phyloP scores from a whole-genome alignment of 2,329 filamentous ascomycete species.

The Zarea fungicola region DNA sequence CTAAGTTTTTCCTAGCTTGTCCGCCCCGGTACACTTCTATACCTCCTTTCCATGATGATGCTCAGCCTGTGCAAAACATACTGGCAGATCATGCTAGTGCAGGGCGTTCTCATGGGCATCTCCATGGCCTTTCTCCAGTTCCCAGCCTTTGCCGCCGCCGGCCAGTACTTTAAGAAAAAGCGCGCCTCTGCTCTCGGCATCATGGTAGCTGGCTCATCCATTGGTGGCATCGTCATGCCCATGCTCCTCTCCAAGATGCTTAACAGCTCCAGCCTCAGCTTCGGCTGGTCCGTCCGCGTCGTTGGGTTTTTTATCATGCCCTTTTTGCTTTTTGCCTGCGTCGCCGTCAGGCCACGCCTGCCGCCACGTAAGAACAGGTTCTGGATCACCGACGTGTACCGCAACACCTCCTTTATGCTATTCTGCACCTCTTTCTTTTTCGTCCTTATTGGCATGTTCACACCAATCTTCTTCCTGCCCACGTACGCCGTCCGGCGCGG shows the following conservation, averaged over 20 bases:
- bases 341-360: constrained; percentile 49
- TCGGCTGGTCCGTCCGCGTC: constrained; percentile 45
- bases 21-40: constrained; percentile 15
- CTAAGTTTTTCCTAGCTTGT: constrained; percentile 13
- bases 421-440: constrained; percentile 58
- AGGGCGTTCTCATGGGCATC: constrained; percentile 50
- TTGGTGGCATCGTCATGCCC: constrained; percentile 64
- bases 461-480: constrained; percentile 72
- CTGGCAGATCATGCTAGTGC: constrained; percentile 51
- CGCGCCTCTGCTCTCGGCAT: constrained; percentile 77
- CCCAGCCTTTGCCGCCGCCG: constrained; percentile 67
- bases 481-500: constrained; percentile 55
- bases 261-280: constrained; percentile 39
- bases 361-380: constrained; percentile 32
- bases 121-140: constrained; percentile 45
- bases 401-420: constrained; percentile 28
- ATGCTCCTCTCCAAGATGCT: constrained; percentile 42
- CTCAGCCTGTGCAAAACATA: constrained; percentile 41
- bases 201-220: constrained; percentile 65
- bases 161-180: constrained; percentile 71
- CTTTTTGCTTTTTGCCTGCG: constrained; percentile 41
- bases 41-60: constrained; percentile 41
- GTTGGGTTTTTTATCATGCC: constrained; percentile 45
- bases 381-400: constrained; percentile 16
- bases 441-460: constrained; percentile 57